These are phyloP conservation scores for Globisporangium yorkense DNA, from an alignment of 352 stramenopile genomes.

Conservation along the genomic window DNA sequence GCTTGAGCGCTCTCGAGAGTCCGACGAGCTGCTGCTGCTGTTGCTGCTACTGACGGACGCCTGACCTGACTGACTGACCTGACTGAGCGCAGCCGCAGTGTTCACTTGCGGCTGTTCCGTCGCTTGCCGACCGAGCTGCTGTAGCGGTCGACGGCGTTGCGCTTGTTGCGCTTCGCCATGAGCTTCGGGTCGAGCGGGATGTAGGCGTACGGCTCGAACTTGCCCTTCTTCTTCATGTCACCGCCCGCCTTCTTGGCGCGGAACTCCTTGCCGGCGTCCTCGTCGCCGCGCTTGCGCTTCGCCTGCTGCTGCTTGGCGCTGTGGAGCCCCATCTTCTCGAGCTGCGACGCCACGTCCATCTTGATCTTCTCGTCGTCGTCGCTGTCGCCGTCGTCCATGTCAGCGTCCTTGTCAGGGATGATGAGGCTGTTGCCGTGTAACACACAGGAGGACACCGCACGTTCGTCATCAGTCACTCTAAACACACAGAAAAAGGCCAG, in stretches of 20 bases:
- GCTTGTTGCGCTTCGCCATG: conserved; percentile 89
- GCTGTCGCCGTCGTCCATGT: conserved; percentile 39
- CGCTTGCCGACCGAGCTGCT: conserved; percentile 74
- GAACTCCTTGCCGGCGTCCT: conserved; percentile 86
- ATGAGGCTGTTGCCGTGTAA: conserved; percentile 40
- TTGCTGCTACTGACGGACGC: background rate
- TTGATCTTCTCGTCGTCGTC: conserved; percentile 83
- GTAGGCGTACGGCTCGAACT: conserved; percentile 97
- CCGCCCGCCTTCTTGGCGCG: conserved; percentile 94
- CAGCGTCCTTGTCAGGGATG: conserved; percentile 59
- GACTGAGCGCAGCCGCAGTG: background rate
- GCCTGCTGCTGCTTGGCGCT: conserved; percentile 18
- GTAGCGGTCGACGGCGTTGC: conserved; percentile 70
- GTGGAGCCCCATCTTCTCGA: conserved; percentile 82
- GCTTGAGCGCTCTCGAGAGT: too few species aligned
- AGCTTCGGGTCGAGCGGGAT: conserved; percentile 95
- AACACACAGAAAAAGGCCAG: background rate
- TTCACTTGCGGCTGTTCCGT: conserved; percentile 41
- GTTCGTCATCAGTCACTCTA: conserved; percentile 10
- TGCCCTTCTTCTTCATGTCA: conserved; percentile 96
- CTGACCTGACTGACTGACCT: background rate
- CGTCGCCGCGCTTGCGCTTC: conserved; percentile 65
- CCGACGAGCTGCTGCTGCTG: background rate
- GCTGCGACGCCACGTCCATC: conserved; percentile 70
- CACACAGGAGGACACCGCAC: background rate